Conservation (phyloP, 2,329 filamentous ascomycete species). For the Monilinia laxa region DNA sequence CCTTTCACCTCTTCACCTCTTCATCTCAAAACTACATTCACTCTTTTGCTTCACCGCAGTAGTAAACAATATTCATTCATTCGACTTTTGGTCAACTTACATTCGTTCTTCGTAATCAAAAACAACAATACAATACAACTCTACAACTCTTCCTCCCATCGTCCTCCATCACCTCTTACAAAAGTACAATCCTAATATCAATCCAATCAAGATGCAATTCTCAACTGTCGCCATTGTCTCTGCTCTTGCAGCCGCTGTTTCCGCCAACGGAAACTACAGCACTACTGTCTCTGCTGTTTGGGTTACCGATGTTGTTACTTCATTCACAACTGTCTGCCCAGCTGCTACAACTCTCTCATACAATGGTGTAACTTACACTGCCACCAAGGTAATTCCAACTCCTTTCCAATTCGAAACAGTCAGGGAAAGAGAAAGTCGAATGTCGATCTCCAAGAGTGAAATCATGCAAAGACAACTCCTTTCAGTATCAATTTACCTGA, state of each 20-base stretch:
- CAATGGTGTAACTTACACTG: conserved; percentile 50
- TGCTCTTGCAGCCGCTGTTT: conserved; percentile 39
- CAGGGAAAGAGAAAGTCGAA: neutral
- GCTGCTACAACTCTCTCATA: conserved; percentile 49
- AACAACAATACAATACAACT: conserved; percentile 17
- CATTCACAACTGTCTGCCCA: conserved; percentile 54
- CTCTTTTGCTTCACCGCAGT: neutral
- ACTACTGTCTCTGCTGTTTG: conserved; percentile 44
- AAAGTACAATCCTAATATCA: conserved; percentile 28
- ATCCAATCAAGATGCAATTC: conserved; percentile 44
- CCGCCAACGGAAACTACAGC: conserved; percentile 39
- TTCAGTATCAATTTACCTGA: neutral
- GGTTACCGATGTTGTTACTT: conserved; percentile 49
- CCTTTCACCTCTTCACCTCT: neutral
- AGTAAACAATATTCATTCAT: neutral
- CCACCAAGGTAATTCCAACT: conserved; percentile 46
- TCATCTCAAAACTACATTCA: conserved; percentile 5
- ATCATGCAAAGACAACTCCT: neutral
- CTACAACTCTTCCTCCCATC: neutral
- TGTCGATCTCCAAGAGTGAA: neutral
- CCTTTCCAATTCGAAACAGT: neutral
- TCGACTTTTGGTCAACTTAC: conserved; percentile 19
- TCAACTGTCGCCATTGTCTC: conserved; percentile 38
- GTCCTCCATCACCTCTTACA: neutral
- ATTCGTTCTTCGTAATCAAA: conserved; percentile 10